Conservation (phyloP, 2,329 filamentous ascomycete genomes). For the Aspergillus glaucus region DNA sequence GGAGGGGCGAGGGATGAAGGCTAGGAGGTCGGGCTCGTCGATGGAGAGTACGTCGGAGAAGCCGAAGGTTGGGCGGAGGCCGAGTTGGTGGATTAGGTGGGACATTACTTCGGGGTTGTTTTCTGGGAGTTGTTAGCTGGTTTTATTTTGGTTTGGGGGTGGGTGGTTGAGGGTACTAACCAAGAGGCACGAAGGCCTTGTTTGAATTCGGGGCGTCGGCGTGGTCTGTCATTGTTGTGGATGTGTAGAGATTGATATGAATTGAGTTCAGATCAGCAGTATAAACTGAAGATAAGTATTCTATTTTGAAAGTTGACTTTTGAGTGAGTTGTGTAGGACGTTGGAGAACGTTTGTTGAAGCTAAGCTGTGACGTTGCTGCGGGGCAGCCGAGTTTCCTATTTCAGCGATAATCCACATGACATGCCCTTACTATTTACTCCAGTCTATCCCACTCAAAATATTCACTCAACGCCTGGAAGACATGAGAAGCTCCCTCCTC, state of each 20-base stretch:
- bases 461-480: slow-evolving; percentile 1
- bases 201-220: slow-evolving; percentile 32
- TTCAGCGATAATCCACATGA: too few species aligned
- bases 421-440: too few species aligned
- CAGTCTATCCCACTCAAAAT: slow-evolving; percentile 2
- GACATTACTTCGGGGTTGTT: slow-evolving; percentile 88
- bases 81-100: slow-evolving; percentile 71
- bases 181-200: slow-evolving; percentile 46
- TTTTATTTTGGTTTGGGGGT: slow-evolving; percentile 1
- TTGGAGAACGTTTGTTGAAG: background rate
- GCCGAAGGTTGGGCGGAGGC: slow-evolving; percentile 67
- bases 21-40: slow-evolving; percentile 74
- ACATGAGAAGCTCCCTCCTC: background rate
- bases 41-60: slow-evolving; percentile 92
- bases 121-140: slow-evolving; percentile 36
- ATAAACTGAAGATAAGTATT: background rate
- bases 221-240: slow-evolving; percentile 23
- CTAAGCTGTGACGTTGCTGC: too few species aligned
- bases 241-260: background rate
- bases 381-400: too few species aligned
- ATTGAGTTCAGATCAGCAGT: background rate
- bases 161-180: slow-evolving; percentile 19
- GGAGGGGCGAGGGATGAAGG: slow-evolving; percentile 81
- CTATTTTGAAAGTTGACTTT: background rate
- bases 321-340: background rate